Conservation (phyloP, 2,329 filamentous ascomycete species). For the Ascochyta viciae-villosae region DNA sequence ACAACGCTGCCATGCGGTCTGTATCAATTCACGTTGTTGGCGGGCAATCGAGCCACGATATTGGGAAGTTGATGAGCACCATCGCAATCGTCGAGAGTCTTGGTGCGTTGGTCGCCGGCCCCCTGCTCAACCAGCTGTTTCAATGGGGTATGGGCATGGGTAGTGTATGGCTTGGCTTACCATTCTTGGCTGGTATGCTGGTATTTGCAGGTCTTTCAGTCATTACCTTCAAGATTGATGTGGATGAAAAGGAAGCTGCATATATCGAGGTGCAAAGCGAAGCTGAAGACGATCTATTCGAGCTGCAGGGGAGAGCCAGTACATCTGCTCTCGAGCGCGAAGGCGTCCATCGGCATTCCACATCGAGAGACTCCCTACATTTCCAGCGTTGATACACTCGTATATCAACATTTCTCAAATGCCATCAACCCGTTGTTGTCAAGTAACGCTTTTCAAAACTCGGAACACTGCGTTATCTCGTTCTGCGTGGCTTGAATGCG, state of each 20-base stretch:
- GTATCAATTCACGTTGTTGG: conserved; percentile 58
- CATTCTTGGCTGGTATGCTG: conserved; percentile 44
- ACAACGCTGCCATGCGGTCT: conserved; percentile 55
- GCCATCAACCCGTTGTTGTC: neutral
- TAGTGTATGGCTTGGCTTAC: conserved; percentile 56
- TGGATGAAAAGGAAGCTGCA: conserved; percentile 28
- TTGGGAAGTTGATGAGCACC: conserved; percentile 58
- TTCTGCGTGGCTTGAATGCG: neutral
- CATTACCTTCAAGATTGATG: conserved; percentile 39
- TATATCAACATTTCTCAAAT: neutral
- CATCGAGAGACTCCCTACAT: conserved; percentile 5
- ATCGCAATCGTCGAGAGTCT: conserved; percentile 58
- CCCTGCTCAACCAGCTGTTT: conserved; percentile 56
- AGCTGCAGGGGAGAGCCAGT: conserved; percentile 16
- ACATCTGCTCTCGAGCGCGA: conserved; percentile 22
- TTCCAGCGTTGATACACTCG: neutral
- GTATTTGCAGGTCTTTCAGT: conserved; percentile 35
- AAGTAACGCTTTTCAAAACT: too few relatives aligned
- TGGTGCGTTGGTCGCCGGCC: conserved; percentile 56
- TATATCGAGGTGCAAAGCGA: conserved; percentile 30
- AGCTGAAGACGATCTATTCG: conserved; percentile 17
- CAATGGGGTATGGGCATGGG: conserved; percentile 56
- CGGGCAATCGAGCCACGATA: conserved; percentile 51
- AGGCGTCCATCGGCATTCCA: conserved; percentile 6
- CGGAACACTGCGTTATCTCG: neutral